phyloP scores from a whole-genome alignment of 306 rosid species.

The Inga oerstediana region DNA sequence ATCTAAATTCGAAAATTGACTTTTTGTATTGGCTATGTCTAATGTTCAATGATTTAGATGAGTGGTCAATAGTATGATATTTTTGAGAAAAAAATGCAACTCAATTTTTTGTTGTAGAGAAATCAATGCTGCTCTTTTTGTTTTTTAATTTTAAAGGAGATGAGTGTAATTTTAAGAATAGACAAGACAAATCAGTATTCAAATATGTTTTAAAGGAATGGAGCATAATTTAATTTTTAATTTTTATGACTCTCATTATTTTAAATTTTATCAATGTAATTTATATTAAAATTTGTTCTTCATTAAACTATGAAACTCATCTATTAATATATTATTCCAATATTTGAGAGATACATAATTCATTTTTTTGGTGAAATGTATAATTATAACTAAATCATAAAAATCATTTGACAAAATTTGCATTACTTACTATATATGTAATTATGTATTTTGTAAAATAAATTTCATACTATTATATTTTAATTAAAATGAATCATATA shows the following conservation, averaged over 20 bases:
- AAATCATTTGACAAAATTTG: not conserved
- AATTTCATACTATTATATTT: not conserved
- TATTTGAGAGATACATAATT: not conserved
- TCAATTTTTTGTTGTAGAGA: not conserved
- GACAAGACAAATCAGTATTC: too few species aligned
- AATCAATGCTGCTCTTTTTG: too few species aligned
- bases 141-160: too few species aligned
- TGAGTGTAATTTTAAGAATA: too few species aligned
- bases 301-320: not conserved
- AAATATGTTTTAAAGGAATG: too few species aligned
- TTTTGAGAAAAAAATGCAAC: not conserved
- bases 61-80: not conserved
- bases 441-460: not conserved
- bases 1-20: not conserved
- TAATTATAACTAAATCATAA: not conserved
- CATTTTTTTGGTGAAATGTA: too few species aligned
- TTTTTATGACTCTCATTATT: not conserved
- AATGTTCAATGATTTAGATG: not conserved
- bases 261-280: not conserved
- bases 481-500: not conserved
- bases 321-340: not conserved
- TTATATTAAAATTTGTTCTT: not conserved
- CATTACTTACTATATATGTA: not conserved
- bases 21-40: not conserved
- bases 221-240: not conserved